Evolutionary conservation across 2,329 filamentous ascomycete species (phyloP).

Genomic region (Malbranchea zuffiana): DNA sequence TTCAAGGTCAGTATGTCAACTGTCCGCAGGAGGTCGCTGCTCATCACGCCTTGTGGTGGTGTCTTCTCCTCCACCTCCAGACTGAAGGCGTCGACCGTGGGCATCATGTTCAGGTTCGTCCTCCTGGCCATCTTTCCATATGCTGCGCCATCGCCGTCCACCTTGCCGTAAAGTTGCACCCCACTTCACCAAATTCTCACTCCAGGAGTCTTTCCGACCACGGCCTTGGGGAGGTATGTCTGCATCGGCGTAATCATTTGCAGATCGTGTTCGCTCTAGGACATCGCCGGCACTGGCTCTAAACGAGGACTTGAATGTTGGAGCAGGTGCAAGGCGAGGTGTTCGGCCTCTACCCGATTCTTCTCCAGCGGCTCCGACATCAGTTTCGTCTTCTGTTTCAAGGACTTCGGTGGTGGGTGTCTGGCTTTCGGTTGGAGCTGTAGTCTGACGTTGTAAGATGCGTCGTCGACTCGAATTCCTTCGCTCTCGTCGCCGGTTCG

Average conservation of each 20-base stretch:
- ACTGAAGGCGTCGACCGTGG: too few species aligned
- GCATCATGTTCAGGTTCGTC: neutral
- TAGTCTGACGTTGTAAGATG: too few species aligned
- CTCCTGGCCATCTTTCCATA: conserved; percentile 2
- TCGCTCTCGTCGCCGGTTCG: conserved; percentile 14
- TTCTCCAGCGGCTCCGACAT: conserved; percentile 13
- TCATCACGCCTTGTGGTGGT: too few species aligned
- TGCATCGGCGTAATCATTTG: neutral
- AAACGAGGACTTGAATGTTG: conserved; percentile 2
- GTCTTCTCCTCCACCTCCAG: too few species aligned
- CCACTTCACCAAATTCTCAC: conserved; percentile 8
- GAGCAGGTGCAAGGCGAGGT: conserved; percentile 1
- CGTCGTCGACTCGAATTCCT: conserved; percentile 14
- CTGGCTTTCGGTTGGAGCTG: conserved; percentile 16
- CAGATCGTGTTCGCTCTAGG: conserved; percentile 2
- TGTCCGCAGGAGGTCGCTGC: too few species aligned
- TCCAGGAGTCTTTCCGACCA: conserved; percentile 13
- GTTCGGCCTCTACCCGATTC: conserved; percentile 7
- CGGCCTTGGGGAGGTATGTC: conserved; percentile 4
- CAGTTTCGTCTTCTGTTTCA: conserved; percentile 16
- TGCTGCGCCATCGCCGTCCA: conserved; percentile 7
- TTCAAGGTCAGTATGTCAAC: too few species aligned
- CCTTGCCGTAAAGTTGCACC: conserved; percentile 8
- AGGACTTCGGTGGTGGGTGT: too few species aligned
- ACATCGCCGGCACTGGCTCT: neutral